phyloP scores from a whole-genome alignment of 2,329 filamentous ascomycete genomes.

The Talaromyces amestolkiae region DNA sequence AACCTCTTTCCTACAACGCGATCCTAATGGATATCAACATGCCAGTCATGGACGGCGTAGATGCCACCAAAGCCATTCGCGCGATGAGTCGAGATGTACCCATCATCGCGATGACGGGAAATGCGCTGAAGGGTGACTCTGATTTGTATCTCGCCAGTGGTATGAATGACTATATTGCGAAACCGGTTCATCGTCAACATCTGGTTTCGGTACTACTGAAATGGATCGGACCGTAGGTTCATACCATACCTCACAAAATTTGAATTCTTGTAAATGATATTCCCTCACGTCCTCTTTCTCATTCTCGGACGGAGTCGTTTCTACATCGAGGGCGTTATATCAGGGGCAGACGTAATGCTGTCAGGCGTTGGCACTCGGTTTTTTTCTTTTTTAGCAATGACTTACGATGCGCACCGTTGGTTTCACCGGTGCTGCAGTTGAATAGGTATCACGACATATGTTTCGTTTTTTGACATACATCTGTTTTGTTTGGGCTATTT shows the following conservation, averaged over 20 bases:
- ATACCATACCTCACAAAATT: not conserved
- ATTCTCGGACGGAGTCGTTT: not conserved
- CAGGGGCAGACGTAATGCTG: not conserved
- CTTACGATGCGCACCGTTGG: not conserved
- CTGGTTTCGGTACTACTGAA: constrained; percentile 46
- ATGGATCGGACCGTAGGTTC: constrained; percentile 33
- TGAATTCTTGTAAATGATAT: not conserved
- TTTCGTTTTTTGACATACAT: not conserved
- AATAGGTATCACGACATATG: not conserved
- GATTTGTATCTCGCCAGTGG: constrained; percentile 55
- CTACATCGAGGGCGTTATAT: not conserved
- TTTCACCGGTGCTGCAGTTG: not conserved
- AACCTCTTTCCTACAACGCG: constrained; percentile 43
- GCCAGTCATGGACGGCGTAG: constrained; percentile 48
- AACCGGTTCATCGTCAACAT: constrained; percentile 53
- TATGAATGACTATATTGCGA: constrained; percentile 57
- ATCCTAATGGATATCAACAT: constrained; percentile 51
- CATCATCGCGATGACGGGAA: constrained; percentile 57
- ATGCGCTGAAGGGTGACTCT: constrained; percentile 55
- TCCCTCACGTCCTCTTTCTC: not conserved
- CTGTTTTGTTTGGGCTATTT: not conserved
- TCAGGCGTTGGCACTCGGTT: not conserved
- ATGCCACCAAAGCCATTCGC: constrained; percentile 46
- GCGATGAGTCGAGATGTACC: constrained; percentile 41
- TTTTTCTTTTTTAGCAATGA: not conserved